Base-by-base conservation (phyloP, 2,329 filamentous ascomycete species). In the Cladophialophora bantiana region DNA sequence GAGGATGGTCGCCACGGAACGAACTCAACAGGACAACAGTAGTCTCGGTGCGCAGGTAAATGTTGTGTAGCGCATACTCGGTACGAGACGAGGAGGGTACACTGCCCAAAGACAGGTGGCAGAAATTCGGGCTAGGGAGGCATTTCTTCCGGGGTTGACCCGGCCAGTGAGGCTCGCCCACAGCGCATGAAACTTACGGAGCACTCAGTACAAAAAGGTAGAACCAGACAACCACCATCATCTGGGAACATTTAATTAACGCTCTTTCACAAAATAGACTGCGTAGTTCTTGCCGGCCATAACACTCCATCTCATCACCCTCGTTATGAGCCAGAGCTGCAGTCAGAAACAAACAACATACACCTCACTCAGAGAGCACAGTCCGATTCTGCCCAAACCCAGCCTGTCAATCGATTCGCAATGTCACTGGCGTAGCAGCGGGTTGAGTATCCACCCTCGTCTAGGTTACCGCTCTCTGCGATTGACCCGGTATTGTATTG, bases 401-500 rank as follows among this genome's bases (percentile, higher is more conserved):
- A 68, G 20, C 70, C 70, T 20, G 59, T 70, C 40, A 71, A 59
- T n/a, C 68, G 59, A 50, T 72, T 72, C 2, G 68, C 70, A 40
- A 67, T 65, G 38, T 71, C 62, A 56, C 60, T 64, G 35, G 66
- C 65, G 64, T 71, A 72, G 57, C 59, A 65, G 50, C 26, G 60
- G 1, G 65, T 67, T 31, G 70, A 68, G 7, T 57, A 42, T 32
- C 68, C 66, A 0, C 64, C 67, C n/a, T 66, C 58, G n/a, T 65
- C 64, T 26, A 71, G 52, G 52, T 70, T 48, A 12, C 35, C 50
- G 20, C 42, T 50, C 45, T 66, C 35, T 31, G 62, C 53, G 34
- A 72, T 67, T 15, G 42, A 64, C 20, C 71, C 71, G n/a, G 68
- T 69, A 38, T 72, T 72, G 58, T 72, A 72, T 15, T 40, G 56